Evolutionary conservation across 495 filamentous ascomycete genomes (phyloP), one percentile per base, ranked within the genome.

Genomic region (Trichoderma asperelloides): DNA sequence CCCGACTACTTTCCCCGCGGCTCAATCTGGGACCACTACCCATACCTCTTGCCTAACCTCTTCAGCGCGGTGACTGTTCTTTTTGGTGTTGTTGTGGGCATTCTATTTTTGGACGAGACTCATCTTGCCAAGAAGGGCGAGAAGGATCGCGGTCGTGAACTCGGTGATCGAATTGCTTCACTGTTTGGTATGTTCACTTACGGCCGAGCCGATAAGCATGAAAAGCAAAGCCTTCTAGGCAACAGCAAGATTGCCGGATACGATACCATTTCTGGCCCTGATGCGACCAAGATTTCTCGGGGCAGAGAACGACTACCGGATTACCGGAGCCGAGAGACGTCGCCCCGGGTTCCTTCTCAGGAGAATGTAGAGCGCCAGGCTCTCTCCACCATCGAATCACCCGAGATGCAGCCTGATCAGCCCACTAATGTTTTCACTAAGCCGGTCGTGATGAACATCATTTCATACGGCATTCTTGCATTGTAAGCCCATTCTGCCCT

Each of bases 21-120:
- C 63, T 87, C 87, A 16, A 81, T 98, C 64, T 92, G 93, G 79
- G 92, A 95, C 28, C 78, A 77, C 33, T 97, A 89, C 72, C 95
- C 95, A 0, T 98, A 96, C 74, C 84, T 98, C 65, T 86, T 98
- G 63, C 93, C 95, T 66, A 98, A 98, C 76, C 77, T 98, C 40
- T 89, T 98, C 68, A 97, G 96, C 75, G 87, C 94, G 67, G 76
- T 81, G 28, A 83, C 96, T 45, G 88, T 98, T 4, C 74, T 88
- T 21, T 78, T 91, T 47, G 92, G 93, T 12, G 88, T 98, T 30
- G 75, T 89, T 25, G 84, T 96, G 68, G 95, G 95, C 30, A 80
- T 95, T 62, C 74, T 98, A 47, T 98, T 97, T 77, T 80, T 98
- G 68, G 92, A 98, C 78, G 95, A 98, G 79, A 98, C 95, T 7